Base-by-base conservation (phyloP, 164 flowering plant species). In the Vitis labrusca region DNA sequence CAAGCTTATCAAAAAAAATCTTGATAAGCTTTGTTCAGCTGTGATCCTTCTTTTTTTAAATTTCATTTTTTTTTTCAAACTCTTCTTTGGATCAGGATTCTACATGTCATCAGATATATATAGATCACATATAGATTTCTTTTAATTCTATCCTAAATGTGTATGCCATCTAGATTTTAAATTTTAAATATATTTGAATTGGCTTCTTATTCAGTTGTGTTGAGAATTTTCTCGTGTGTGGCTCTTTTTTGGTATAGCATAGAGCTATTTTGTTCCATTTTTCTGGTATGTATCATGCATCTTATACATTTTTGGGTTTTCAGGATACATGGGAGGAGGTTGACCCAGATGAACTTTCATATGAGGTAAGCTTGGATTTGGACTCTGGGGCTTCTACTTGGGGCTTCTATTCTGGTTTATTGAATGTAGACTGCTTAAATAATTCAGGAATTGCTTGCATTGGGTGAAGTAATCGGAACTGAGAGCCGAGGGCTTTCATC, bases 291-390 rank as follows among this genome's bases (percentile, higher is more conserved):
- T 65, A 16, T 59, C 15, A n/a, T 64, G 27, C 23, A 29, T 63
- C 29, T 59, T 50, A 9, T 64, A 10, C 32, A 5, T 60, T 71
- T 48, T 61, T 51, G 13, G 70, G 49, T 63, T 68, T 72, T 54
- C 83, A 94, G 98, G 93, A 88, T 77, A 67, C 88, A 13, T 94
- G 94, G 94, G 93, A 89, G 63, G 98, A 88, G 51, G 85, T 91
- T 72, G 98, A 94, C 80, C 97, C 98, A 47, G 98, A 92, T 82
- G 97, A 94, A 63, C 81, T 94, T 62, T 94, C 97, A 51, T 92
- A 91, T 75, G 98, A 94, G 94, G 98, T 94, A 76, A 54, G 66
- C 12, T 61, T 16, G 54, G 23, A 29, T 48, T 32, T 56, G 2
- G 8, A 47, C 7, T 50, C 23, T 47, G 48, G 12, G 23, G 44